phyloP scores from a whole-genome alignment of 2,329 filamentous ascomycete species.

The Penicillium verrucosum region DNA sequence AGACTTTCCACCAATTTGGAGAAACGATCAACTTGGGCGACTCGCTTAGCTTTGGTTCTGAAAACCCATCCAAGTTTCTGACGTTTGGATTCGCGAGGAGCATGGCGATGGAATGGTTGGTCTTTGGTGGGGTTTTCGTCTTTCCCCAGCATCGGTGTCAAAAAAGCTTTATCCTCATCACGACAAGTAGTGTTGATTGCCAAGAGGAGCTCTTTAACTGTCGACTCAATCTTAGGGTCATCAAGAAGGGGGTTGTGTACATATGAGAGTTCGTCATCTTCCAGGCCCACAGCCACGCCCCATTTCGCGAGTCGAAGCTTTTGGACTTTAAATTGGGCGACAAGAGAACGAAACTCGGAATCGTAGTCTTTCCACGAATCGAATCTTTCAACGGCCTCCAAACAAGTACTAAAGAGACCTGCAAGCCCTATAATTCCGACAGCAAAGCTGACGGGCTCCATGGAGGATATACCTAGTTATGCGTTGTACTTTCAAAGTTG shows the following conservation, averaged over 20 bases:
- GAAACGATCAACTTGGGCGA: slow-evolving; percentile 6
- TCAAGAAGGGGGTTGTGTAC: slow-evolving; percentile 5
- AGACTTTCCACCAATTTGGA: slow-evolving; percentile 2
- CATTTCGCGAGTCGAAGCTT: slow-evolving; percentile 8
- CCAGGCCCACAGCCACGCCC: slow-evolving; percentile 4
- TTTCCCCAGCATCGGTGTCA: neutral
- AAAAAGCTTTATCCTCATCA: neutral
- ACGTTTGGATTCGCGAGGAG: neutral
- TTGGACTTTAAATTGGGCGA: slow-evolving; percentile 6
- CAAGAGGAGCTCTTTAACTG: neutral
- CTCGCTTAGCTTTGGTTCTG: neutral
- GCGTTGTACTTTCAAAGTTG: too few relatives aligned
- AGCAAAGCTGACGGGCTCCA: slow-evolving; percentile 26
- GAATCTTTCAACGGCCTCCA: slow-evolving; percentile 2
- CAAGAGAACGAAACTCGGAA: slow-evolving; percentile 2
- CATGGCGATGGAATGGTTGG: neutral
- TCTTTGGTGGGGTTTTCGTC: neutral
- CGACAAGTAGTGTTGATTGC: neutral
- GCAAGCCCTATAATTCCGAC: slow-evolving; percentile 7
- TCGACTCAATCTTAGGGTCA: neutral
- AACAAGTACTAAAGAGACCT: slow-evolving; percentile 9
- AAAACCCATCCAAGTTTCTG: slow-evolving; percentile 6
- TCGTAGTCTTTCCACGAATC: slow-evolving; percentile 5
- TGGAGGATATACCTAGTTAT: slow-evolving; percentile 19
- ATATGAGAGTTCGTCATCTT: neutral